Evolutionary conservation across 1,139 yeast genomes (phyloP), one percentile per base, ranked within the genome.

Genomic region (Zygotorulaspora mrakii): DNA sequence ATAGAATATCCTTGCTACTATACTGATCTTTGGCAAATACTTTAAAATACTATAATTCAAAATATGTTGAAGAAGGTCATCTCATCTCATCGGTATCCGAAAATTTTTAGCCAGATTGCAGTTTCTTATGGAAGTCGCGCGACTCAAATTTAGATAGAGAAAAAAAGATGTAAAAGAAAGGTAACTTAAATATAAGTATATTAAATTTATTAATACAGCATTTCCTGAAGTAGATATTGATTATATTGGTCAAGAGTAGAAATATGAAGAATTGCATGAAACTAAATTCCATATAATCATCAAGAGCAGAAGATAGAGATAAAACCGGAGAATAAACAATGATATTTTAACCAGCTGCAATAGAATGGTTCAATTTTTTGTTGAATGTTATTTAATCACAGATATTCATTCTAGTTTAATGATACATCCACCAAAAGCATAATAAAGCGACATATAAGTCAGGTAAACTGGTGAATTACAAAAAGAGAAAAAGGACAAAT

Each of bases 71-170:
- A 3, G 14, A 31, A 21, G 17, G 47, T 21, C 48, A 38, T 43
- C 42, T 45, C 49, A 46, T 45, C 48, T 41, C 47, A 45, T n/a
- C n/a, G n/a, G n/a, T n/a, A n/a, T 43, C 46, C 43, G 42, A 49
- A 48, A 43, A 43, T 49, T 48, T 49, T 46, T 47, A 35, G 13
- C 33, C 21, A 14, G 27, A 13, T 30, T 21, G 16, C 16, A 22
- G 16, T 14, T 28, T 25, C 13, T 20, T 32, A n/a, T 32, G 21
- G 27, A 28, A 20, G 20, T 17, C 23, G 27, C 18, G 27, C 31
- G 26, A 17, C 17, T 28, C 22, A 24, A 24, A 28, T 29, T 28
- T n/a, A 16, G 11, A 10, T 20, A 20, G 27, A 24, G 22, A 21
- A 27, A 29, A 37, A 33, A 18, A 34, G 11, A 23, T 6, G 22